Conservation (phyloP, 225 moss, liverwort and hornwort species). For the Neckera pumila region DNA sequence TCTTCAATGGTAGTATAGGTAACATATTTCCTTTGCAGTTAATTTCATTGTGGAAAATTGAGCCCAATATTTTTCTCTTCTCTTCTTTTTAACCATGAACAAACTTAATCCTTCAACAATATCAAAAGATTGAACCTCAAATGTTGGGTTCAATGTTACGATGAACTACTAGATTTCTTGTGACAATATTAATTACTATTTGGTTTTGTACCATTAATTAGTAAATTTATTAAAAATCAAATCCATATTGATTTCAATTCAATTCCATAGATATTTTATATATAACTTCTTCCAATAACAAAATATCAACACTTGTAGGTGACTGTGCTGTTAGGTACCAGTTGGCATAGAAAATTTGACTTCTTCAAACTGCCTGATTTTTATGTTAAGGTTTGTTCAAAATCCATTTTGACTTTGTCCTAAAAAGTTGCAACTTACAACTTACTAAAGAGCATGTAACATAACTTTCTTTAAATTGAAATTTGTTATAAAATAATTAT, state of each 20-base stretch:
- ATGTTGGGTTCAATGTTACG: not conserved
- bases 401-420: not conserved
- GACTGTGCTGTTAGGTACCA: constrained; percentile 58
- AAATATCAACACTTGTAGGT: constrained; percentile 28
- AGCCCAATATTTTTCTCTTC: not conserved
- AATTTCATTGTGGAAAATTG: not conserved
- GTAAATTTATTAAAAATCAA: not conserved
- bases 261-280: no score
- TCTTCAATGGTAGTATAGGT: not conserved
- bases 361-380: constrained; percentile 67
- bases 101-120: not conserved
- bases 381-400: constrained; percentile 54
- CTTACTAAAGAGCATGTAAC: no score
- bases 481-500: not conserved
- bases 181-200: no score
- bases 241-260: not conserved
- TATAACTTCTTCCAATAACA: not conserved
- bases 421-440: not conserved
- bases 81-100: not conserved
- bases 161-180: not conserved
- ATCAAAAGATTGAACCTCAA: not conserved
- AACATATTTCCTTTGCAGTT: not conserved
- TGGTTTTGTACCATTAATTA: not conserved
- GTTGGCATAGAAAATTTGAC: constrained; percentile 76
- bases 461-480: no score